A percentile compares a stretch with the other conserved stretches of the same genome.
phyloP scores from a whole-genome alignment of 2,329 filamentous ascomycete genomes.

The Fusarium piperis region DNA sequence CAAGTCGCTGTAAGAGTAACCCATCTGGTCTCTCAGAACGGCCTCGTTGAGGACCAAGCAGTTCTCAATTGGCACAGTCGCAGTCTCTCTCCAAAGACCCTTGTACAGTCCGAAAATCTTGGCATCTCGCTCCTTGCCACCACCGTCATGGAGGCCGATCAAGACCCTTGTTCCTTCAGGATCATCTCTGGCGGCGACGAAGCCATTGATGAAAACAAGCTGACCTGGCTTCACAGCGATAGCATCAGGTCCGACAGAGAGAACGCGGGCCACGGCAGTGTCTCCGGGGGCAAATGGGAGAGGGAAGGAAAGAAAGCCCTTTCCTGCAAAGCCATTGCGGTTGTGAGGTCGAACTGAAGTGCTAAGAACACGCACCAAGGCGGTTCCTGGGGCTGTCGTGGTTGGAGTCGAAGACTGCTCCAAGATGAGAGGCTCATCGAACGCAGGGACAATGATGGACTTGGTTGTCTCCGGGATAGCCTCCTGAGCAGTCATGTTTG shows the following conservation, averaged over 20 bases:
- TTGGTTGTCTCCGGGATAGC: neutral
- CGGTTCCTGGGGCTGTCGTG: neutral
- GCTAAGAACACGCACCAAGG: conserved; percentile 22
- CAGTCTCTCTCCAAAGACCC: conserved; percentile 26
- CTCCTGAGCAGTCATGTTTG: neutral
- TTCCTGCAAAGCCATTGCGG: conserved; percentile 17
- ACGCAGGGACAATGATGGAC: conserved; percentile 15
- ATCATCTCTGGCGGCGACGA: conserved; percentile 18
- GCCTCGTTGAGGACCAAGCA: conserved; percentile 13
- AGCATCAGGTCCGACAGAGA: conserved; percentile 19
- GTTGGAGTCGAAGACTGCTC: neutral
- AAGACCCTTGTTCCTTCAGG: conserved; percentile 10
- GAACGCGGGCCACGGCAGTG: conserved; percentile 1
- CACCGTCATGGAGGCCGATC: conserved; percentile 16
- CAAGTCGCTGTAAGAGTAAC: conserved; percentile 24
- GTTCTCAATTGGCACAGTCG: conserved; percentile 9
- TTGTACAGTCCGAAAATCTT: conserved; percentile 26
- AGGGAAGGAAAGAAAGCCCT: conserved; percentile 3
- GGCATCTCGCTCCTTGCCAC: neutral
- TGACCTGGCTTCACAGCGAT: conserved; percentile 13
- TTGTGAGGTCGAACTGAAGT: conserved; percentile 25
- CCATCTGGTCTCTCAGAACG: conserved; percentile 7
- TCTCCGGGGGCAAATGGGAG: conserved; percentile 13
- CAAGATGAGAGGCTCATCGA: conserved; percentile 16
- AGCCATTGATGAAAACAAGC: conserved; percentile 27